Evolutionary conservation across 1,139 yeast genomes (phyloP).

Genomic region (Saccharomyces hybrid): DNA sequence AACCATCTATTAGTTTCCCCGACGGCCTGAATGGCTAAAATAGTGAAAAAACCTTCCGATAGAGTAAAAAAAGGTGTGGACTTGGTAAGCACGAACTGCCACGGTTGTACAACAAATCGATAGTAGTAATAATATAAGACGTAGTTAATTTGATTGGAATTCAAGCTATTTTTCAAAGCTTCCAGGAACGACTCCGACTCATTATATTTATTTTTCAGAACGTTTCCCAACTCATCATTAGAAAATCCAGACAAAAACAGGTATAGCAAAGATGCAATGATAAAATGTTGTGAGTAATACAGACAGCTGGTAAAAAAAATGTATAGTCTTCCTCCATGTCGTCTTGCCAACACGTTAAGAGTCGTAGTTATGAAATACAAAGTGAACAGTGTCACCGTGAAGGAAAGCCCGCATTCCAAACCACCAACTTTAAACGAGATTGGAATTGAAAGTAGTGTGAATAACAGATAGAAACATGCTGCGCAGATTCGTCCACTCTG

Average conservation of each 20-base stretch:
- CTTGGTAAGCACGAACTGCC: conserved; percentile 66
- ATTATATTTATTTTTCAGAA: conserved; percentile 13
- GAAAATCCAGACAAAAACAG: conserved; percentile 52
- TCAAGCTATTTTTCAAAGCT: not conserved
- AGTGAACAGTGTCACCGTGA: conserved; percentile 64
- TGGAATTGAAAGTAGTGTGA: conserved; percentile 79
- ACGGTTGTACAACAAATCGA: conserved; percentile 42
- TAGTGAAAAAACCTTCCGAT: conserved; percentile 87
- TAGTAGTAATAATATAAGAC: conserved; percentile 30
- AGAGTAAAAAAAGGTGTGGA: conserved; percentile 86
- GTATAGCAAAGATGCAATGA: conserved; percentile 67
- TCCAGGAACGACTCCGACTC: conserved; percentile 1
- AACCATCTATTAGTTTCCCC: conserved; percentile 80
- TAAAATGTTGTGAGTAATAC: conserved; percentile 73
- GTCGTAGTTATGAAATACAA: conserved; percentile 70
- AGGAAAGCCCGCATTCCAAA: conserved; percentile 77
- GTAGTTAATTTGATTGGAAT: conserved; percentile 1
- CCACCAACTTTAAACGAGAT: conserved; percentile 96
- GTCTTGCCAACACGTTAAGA: conserved; percentile 49
- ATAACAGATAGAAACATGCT: conserved; percentile 46
- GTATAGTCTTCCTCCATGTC: conserved; percentile 44
- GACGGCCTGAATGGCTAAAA: conserved; percentile 79
- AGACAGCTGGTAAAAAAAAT: conserved; percentile 36
- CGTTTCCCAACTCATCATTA: conserved; percentile 18
- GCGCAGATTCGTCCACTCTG: conserved; percentile 10